A percentile compares a stretch with the other conserved stretches of the same genome.
Evolutionary conservation across 2,329 filamentous ascomycete species (phyloP).

Genomic region (Orbilia brochopaga): DNA sequence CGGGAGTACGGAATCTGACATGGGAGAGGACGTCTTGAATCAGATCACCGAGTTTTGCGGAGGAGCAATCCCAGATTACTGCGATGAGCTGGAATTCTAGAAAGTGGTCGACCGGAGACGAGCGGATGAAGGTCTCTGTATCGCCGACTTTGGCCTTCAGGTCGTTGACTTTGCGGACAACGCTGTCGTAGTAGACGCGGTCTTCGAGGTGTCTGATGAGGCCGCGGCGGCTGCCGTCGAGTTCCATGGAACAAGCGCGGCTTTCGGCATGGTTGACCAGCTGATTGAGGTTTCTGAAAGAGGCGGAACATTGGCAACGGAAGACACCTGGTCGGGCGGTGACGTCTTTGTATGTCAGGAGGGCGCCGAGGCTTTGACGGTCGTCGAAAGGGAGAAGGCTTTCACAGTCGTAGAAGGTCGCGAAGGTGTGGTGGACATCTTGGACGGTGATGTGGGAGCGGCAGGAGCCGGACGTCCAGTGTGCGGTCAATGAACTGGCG

Average conservation of each 20-base stretch:
- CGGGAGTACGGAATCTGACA: no score
- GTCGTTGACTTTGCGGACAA: slow-evolving; percentile 3
- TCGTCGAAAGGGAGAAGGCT: slow-evolving; percentile 4
- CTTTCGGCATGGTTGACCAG: slow-evolving; percentile 23
- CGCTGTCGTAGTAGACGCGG: slow-evolving; percentile 19
- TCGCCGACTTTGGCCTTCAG: neutral
- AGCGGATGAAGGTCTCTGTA: slow-evolving; percentile 10
- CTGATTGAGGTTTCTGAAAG: slow-evolving; percentile 10
- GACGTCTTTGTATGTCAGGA: slow-evolving; percentile 14
- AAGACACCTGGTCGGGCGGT: neutral
- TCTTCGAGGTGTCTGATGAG: slow-evolving; percentile 9
- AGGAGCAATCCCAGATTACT: slow-evolving; percentile 9
- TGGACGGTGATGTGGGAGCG: neutral
- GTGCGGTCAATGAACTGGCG: slow-evolving; percentile 7
- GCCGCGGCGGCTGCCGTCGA: neutral
- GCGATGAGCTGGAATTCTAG: neutral
- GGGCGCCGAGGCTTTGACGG: slow-evolving; percentile 16
- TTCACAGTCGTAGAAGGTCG: slow-evolving; percentile 16
- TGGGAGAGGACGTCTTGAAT: no score
- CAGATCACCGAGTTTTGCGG: no score
- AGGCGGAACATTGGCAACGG: neutral
- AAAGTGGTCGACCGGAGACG: slow-evolving; percentile 7
- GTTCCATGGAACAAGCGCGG: neutral
- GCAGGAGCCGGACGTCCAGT: slow-evolving; percentile 22
- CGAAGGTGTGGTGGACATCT: slow-evolving; percentile 33